A percentile compares a stretch with the other conserved stretches of the same genome.
phyloP scores from a whole-genome alignment of 2,329 filamentous ascomycete species.

The Exophiala xenobiotica region DNA sequence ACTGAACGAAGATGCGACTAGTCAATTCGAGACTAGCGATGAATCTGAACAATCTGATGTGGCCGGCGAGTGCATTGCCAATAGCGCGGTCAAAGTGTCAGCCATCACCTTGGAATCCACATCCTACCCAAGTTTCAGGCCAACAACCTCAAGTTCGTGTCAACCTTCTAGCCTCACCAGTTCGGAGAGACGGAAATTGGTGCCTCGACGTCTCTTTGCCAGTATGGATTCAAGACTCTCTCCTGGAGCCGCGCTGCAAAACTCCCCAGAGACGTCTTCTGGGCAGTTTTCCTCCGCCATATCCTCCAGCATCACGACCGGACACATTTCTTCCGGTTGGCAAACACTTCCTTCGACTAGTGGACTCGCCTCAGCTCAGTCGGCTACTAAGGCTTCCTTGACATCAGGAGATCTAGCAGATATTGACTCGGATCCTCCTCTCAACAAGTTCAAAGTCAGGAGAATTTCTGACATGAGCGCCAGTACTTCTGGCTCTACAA shows the following conservation, averaged over 20 bases:
- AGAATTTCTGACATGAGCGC: conserved; percentile 12
- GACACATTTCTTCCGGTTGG: conserved; percentile 25
- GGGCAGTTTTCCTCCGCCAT: conserved; percentile 3
- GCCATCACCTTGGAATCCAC: conserved; percentile 1
- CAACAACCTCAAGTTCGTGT: conserved; percentile 19
- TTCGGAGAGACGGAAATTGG: conserved; percentile 21
- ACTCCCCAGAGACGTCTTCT: neutral
- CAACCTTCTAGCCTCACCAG: conserved; percentile 26
- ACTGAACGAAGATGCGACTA: conserved; percentile 11
- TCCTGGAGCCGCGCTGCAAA: neutral
- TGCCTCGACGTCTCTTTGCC: conserved; percentile 28
- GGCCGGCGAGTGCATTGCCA: conserved; percentile 1
- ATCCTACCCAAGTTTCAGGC: conserved; percentile 10
- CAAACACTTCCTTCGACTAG: conserved; percentile 27
- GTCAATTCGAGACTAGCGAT: conserved; percentile 2
- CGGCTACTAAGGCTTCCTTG: conserved; percentile 17
- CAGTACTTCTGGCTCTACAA: conserved; percentile 9
- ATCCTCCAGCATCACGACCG: conserved; percentile 1
- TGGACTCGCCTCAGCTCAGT: conserved; percentile 1
- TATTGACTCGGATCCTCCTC: conserved; percentile 24
- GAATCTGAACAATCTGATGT: conserved; percentile 1
- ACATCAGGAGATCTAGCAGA: conserved; percentile 28
- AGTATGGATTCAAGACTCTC: conserved; percentile 26
- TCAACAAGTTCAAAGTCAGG: conserved; percentile 21
- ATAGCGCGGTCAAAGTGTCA: conserved; percentile 12